A percentile compares a stretch with the other conserved stretches of the same genome.
Evolutionary conservation across 83 land plant genomes (phyloP).

Genomic region (Picea engelmannii): DNA sequence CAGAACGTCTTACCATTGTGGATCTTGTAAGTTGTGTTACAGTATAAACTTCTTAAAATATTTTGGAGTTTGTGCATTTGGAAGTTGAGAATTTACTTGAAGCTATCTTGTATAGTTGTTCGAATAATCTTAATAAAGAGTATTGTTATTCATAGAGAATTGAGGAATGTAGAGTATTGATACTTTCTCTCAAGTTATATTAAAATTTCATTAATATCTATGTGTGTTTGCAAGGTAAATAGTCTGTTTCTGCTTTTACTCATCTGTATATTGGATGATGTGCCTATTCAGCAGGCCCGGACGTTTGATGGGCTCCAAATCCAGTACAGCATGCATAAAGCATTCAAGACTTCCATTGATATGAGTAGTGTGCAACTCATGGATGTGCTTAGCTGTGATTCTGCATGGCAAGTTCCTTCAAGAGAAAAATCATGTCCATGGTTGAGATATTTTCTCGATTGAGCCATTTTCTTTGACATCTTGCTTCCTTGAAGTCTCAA

Average conservation of each 20-base stretch:
- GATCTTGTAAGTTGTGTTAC: conserved; percentile 30
- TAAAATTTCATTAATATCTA: background rate
- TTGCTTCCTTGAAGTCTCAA: too few relatives aligned
- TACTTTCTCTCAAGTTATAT: background rate
- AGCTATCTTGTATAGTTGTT: background rate
- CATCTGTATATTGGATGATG: background rate
- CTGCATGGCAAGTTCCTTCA: too few relatives aligned
- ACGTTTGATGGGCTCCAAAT: background rate
- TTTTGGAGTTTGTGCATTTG: background rate
- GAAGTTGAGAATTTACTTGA: background rate
- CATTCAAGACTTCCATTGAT: background rate
- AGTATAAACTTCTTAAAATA: background rate
- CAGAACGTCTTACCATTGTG: conserved; percentile 32
- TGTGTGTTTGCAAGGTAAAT: background rate
- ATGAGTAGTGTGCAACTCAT: background rate
- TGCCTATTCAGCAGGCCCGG: background rate
- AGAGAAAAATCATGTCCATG: too few relatives aligned
- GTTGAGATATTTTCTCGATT: too few relatives aligned
- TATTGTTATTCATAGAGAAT: background rate
- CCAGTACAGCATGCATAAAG: background rate
- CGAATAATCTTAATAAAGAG: background rate
- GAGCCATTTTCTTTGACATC: too few relatives aligned
- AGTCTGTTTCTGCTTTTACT: background rate
- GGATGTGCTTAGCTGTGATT: background rate
- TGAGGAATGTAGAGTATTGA: background rate